phyloP scores from a whole-genome alignment of 805 yeast genomes.

The Peterozyma toletana region DNA sequence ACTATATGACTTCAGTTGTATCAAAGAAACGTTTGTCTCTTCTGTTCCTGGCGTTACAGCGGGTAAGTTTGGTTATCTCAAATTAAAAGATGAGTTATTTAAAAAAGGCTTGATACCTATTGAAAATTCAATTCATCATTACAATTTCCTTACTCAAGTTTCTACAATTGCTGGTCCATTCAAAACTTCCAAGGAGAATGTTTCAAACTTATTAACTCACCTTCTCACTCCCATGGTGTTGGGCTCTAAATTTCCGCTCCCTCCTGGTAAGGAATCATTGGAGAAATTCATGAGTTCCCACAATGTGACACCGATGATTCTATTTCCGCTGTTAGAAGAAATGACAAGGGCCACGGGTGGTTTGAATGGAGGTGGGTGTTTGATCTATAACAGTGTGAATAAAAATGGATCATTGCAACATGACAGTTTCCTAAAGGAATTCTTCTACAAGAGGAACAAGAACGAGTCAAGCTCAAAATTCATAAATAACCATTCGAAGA shows the following conservation, averaged over 20 bases:
- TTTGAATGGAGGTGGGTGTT: conserved; percentile 29
- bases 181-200: conserved; percentile 12
- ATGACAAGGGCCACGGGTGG: conserved; percentile 13
- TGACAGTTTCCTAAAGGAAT: conserved; percentile 31
- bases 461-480: conserved; percentile 17
- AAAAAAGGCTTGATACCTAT: conserved; percentile 20
- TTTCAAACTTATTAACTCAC: conserved; percentile 37
- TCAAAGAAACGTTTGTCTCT: conserved; percentile 47
- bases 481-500: conserved; percentile 48
- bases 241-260: conserved; percentile 14
- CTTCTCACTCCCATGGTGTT: conserved; percentile 37
- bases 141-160: conserved; percentile 33
- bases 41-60: conserved; percentile 40
- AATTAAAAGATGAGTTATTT: conserved; percentile 31
- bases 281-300: conserved; percentile 13
- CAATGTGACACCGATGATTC: conserved; percentile 17
- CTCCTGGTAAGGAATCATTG: conserved; percentile 20
- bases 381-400: conserved; percentile 36
- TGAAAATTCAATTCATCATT: conserved; percentile 3
- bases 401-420: conserved; percentile 24
- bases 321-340: conserved; percentile 25
- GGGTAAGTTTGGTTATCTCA: conserved; percentile 40
- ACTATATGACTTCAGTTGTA: conserved; percentile 33
- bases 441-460: conserved; percentile 39
- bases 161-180: conserved; percentile 45